A percentile compares a stretch with the other conserved stretches of the same genome.
These are phyloP conservation scores for Starmera stellimalicola DNA, from an alignment of 1,139 yeast genomes.

Conservation along the genomic window DNA sequence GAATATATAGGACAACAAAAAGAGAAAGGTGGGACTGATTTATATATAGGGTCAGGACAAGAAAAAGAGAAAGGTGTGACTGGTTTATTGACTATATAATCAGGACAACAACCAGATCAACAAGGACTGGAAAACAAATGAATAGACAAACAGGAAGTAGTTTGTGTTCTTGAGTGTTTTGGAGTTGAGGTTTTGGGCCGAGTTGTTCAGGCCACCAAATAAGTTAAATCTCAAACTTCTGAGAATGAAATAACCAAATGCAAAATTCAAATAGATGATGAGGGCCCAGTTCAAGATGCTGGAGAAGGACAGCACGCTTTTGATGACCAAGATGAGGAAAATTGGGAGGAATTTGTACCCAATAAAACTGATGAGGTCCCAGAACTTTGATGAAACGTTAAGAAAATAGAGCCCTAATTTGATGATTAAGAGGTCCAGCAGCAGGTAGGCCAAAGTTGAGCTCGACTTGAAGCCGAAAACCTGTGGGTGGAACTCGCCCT, in stretches of 20 bases:
- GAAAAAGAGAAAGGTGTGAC: slow-evolving; percentile 10
- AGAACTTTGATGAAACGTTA: slow-evolving; percentile 46
- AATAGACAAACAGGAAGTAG: slow-evolving; percentile 77
- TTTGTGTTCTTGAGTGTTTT: slow-evolving; percentile 75
- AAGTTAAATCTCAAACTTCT: slow-evolving; percentile 77
- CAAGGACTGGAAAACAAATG: slow-evolving; percentile 69
- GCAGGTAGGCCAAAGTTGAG: slow-evolving; percentile 75
- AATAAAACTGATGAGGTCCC: slow-evolving; percentile 83
- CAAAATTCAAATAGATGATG: slow-evolving; percentile 36
- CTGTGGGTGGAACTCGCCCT: slow-evolving; percentile 91
- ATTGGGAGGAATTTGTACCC: slow-evolving; percentile 92
- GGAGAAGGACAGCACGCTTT: slow-evolving; percentile 26
- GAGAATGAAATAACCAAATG: slow-evolving; percentile 65
- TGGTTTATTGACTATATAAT: not conserved
- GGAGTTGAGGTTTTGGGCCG: slow-evolving; percentile 46
- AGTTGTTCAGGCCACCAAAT: slow-evolving; percentile 47
- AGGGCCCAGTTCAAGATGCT: slow-evolving; percentile 28
- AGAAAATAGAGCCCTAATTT: slow-evolving; percentile 57
- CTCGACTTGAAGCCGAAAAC: slow-evolving; percentile 86
- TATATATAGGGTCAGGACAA: too few relatives aligned
- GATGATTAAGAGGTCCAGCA: slow-evolving; percentile 56
- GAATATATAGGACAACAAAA: slow-evolving; percentile 11
- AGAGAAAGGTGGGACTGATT: slow-evolving; percentile 8
- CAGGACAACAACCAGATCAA: slow-evolving; percentile 45
- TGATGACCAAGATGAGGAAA: slow-evolving; percentile 35